A percentile compares a stretch with the other conserved stretches of the same genome.
Conservation (phyloP, 345 rosid genomes). For the Camelina laxa region DNA sequence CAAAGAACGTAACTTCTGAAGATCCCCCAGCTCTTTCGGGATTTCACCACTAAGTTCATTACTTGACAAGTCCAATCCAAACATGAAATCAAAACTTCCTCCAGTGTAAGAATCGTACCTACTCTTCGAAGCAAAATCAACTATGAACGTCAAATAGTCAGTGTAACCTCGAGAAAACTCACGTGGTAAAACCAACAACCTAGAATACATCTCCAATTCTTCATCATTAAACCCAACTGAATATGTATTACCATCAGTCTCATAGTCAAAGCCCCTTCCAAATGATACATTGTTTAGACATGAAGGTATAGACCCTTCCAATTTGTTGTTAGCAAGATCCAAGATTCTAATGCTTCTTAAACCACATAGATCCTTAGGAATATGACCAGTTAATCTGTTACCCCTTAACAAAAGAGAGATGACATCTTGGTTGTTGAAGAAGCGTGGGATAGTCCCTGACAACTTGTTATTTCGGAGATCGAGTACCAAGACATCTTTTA, state of each 20-base stretch:
- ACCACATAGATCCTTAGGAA: not conserved
- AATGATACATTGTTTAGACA: constrained; percentile 26
- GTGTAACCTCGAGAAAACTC: no score
- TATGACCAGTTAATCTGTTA: not conserved
- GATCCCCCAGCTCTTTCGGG: constrained; percentile 41
- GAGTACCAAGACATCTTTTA: not conserved
- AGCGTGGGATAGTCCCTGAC: constrained; percentile 1
- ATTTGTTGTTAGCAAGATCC: constrained; percentile 29
- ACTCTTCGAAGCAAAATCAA: constrained; percentile 15
- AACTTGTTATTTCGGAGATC: constrained; percentile 21
- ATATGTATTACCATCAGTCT: no score
- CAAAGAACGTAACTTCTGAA: constrained; percentile 14
- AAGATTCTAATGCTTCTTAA: not conserved
- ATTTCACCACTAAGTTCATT: constrained; percentile 47
- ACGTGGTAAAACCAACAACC: not conserved
- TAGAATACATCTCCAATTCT: not conserved
- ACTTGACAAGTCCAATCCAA: constrained; percentile 48
- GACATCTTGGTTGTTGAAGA: not conserved
- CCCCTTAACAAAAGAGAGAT: not conserved
- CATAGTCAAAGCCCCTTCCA: not conserved
- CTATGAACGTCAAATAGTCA: not conserved
- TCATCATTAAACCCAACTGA: no score
- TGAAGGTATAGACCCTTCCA: constrained; percentile 23
- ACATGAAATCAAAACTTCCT: constrained; percentile 1
- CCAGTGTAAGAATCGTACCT: not conserved